phyloP scores from a whole-genome alignment of 2,329 filamentous ascomycete species.

The Colletotrichum paranaense region DNA sequence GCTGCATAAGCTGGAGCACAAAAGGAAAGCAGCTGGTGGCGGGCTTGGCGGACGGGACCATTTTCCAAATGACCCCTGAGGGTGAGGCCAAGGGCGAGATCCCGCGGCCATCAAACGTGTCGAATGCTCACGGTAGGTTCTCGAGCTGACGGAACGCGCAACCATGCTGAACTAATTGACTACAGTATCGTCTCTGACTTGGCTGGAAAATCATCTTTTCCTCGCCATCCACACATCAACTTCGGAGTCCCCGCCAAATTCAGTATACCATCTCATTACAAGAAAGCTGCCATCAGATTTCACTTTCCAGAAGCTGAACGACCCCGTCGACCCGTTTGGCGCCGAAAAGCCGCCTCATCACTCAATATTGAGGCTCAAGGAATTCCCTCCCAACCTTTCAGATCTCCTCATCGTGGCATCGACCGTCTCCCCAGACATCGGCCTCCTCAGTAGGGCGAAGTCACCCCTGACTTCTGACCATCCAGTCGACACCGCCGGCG shows the following conservation, averaged over 20 bases:
- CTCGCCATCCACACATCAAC: constrained; percentile 81
- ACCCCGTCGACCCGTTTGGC: constrained; percentile 80
- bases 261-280: constrained; percentile 83
- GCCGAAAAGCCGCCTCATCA: constrained; percentile 78
- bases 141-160: neutral
- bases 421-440: constrained; percentile 82
- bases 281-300: constrained; percentile 71
- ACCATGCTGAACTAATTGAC: constrained; percentile 41
- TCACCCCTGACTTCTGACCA: constrained; percentile 72
- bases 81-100: constrained; percentile 83
- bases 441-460: constrained; percentile 80
- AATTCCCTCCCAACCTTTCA: constrained; percentile 83
- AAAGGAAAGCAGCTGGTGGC: constrained; percentile 93
- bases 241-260: constrained; percentile 68
- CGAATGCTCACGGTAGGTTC: constrained; percentile 73
- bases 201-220: constrained; percentile 91
- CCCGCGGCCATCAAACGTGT: constrained; percentile 77
- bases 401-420: constrained; percentile 87
- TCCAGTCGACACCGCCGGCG: constrained; percentile 69
- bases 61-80: constrained; percentile 85
- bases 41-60: constrained; percentile 83
- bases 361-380: constrained; percentile 79
- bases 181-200: constrained; percentile 81
- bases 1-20: constrained; percentile 89
- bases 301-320: constrained; percentile 78